These are phyloP conservation scores for Paecilomyces sp. DNA, from an alignment of 2,329 filamentous ascomycete genomes.

Conservation along the genomic window DNA sequence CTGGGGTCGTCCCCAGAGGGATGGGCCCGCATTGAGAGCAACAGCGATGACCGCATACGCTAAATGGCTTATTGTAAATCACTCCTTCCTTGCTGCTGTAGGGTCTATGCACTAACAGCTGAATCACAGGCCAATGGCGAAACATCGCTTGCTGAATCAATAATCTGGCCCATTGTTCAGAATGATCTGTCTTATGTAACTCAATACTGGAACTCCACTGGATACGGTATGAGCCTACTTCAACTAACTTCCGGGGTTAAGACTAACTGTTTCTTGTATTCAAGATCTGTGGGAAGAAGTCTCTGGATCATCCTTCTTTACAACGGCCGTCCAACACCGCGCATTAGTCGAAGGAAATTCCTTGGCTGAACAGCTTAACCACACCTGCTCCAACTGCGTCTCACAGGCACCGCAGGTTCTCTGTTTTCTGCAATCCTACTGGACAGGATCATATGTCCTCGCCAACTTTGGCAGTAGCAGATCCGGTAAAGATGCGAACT, in stretches of 20 bases:
- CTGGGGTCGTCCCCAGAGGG: conserved; percentile 69
- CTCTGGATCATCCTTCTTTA: conserved; percentile 70
- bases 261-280: not conserved
- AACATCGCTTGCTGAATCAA: conserved; percentile 42
- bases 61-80: conserved; percentile 57
- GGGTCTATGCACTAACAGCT: not conserved
- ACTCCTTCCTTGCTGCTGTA: not conserved
- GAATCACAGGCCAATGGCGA: conserved; percentile 43
- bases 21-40: conserved; percentile 27
- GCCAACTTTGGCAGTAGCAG: conserved; percentile 62
- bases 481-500: conserved; percentile 65
- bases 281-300: conserved; percentile 72
- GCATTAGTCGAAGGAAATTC: conserved; percentile 52
- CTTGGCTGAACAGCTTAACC: conserved; percentile 58
- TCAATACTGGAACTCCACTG: conserved; percentile 60
- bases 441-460: conserved; percentile 59
- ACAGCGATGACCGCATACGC: conserved; percentile 34
- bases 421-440: conserved; percentile 69
- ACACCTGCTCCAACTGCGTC: conserved; percentile 54
- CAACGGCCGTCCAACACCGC: conserved; percentile 60
- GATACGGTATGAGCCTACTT: conserved; percentile 40
- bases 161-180: conserved; percentile 64
- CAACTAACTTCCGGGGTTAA: not conserved
- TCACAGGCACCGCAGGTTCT: conserved; percentile 62
- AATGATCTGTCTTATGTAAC: conserved; percentile 70